Conservation (phyloP, 23 red algal species). For the Agarophyton chilense region DNA sequence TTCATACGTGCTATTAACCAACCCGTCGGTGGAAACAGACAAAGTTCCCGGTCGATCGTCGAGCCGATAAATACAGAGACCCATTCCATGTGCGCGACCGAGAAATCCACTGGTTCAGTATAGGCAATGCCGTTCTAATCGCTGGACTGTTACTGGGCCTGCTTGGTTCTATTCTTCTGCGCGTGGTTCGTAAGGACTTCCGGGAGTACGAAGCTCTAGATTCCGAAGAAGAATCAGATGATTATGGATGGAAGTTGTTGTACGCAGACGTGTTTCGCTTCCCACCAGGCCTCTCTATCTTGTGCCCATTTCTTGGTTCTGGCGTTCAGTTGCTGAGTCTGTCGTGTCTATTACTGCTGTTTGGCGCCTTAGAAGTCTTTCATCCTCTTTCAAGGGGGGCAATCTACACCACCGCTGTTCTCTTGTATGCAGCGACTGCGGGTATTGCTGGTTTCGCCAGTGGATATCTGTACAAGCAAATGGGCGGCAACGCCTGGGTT, state of each 20-base stretch:
- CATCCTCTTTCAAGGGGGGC: constrained; percentile 57
- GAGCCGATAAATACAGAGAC: constrained; percentile 65
- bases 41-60: constrained; percentile 49
- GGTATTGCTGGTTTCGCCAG: constrained; percentile 59
- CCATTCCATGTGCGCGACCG: constrained; percentile 55
- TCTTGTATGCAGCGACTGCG: constrained; percentile 54
- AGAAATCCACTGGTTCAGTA: constrained; percentile 93
- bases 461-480: constrained; percentile 72
- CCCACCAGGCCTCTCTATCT: constrained; percentile 28
- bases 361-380: constrained; percentile 67
- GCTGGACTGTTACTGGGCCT: constrained; percentile 47
- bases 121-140: constrained; percentile 81
- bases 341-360: constrained; percentile 32
- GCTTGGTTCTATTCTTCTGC: constrained; percentile 56
- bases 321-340: constrained; percentile 66
- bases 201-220: constrained; percentile 64
- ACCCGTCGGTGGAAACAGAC: neutral
- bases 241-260: constrained; percentile 67
- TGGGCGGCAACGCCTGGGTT: constrained; percentile 70
- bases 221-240: constrained; percentile 60
- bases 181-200: constrained; percentile 76
- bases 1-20: no score
- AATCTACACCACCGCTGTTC: constrained; percentile 48
- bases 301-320: constrained; percentile 64
- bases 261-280: constrained; percentile 75